Base-by-base conservation (phyloP, 805 yeast species). In the Myxozyma melibiosi region DNA sequence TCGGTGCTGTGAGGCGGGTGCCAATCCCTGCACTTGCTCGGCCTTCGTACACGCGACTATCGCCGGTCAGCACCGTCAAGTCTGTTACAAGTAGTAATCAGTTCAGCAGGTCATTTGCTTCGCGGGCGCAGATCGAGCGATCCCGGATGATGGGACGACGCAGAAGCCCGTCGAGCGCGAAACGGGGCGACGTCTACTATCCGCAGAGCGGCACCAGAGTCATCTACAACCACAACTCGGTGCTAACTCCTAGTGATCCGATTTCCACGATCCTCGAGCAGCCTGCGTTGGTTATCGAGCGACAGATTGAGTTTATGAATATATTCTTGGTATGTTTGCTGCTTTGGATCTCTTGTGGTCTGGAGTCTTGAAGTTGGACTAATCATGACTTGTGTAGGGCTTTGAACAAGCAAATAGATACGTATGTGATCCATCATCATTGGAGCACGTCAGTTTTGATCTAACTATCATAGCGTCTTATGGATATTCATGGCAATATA, bases 391-490 rank as follows among this genome's bases (percentile, higher is more conserved):
- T 20, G 27, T 6, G 2, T 22, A 53, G 45, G 97, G 97, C 1
- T 89, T 88, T 66, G 98, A 92, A 70, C 98, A 94, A 73, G 89
- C 94, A 1, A 92, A 91, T 69, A 75, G 79, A 62, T 92, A 92
- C 68, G 78, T 63, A 20, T 39, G 63, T 13, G 5, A 9, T 11
- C 31, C 13, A 25, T 2, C 8, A n/a, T 8, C 24, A 22, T 2
- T 24, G 13, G 25, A 18, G n/a, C 33, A 20, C 25, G n/a, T 58
- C 8, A 2, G 35, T 7, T 25, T 38, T 25, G 25, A 30, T 22
- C 53, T 58, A n/a, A 44, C 43, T 13, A 27, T 47, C 11, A n/a
- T 33, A 63, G 54, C 50, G 77, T 11, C 79, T 94, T 42, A 78
- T 85, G 83, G 86, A 89, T 70, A 79, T 86, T 0, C 65, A 76